phyloP scores from a whole-genome alignment of 495 filamentous ascomycete genomes.

The Xylaria curta region DNA sequence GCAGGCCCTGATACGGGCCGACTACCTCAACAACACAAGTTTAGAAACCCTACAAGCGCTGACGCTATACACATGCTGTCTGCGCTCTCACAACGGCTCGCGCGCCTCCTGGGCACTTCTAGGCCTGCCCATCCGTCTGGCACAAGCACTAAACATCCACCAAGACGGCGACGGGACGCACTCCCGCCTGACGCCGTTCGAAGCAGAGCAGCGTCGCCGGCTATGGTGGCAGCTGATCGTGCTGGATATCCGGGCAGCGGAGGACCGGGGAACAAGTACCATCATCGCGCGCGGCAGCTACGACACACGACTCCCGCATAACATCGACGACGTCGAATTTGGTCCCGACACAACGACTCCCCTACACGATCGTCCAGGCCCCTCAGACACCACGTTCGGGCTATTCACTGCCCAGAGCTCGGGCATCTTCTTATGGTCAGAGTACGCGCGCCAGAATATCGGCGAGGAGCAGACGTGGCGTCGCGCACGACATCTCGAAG shows the following conservation, averaged over 20 bases:
- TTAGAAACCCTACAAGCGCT: conserved; percentile 75
- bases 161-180: conserved; percentile 68
- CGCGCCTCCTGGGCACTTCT: conserved; percentile 66
- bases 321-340: conserved; percentile 75
- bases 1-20: conserved; percentile 69
- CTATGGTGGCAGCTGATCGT: conserved; percentile 80
- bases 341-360: conserved; percentile 57
- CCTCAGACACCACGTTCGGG: conserved; percentile 74
- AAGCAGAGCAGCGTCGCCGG: conserved; percentile 75
- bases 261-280: conserved; percentile 75
- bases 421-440: conserved; percentile 52
- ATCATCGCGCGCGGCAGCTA: conserved; percentile 66
- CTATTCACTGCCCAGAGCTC: conserved; percentile 64
- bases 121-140: conserved; percentile 69
- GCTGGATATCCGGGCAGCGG: conserved; percentile 72
- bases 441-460: conserved; percentile 33
- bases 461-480: conserved; percentile 35
- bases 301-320: conserved; percentile 67
- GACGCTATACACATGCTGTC: conserved; percentile 62
- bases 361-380: conserved; percentile 58
- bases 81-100: conserved; percentile 59
- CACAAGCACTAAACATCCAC: conserved; percentile 72
- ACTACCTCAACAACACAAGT: conserved; percentile 71
- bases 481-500: conserved; percentile 39
- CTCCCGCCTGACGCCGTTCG: conserved; percentile 63